Conservation (phyloP, 2,329 filamentous ascomycete species). For the Trichophaea hybrida region DNA sequence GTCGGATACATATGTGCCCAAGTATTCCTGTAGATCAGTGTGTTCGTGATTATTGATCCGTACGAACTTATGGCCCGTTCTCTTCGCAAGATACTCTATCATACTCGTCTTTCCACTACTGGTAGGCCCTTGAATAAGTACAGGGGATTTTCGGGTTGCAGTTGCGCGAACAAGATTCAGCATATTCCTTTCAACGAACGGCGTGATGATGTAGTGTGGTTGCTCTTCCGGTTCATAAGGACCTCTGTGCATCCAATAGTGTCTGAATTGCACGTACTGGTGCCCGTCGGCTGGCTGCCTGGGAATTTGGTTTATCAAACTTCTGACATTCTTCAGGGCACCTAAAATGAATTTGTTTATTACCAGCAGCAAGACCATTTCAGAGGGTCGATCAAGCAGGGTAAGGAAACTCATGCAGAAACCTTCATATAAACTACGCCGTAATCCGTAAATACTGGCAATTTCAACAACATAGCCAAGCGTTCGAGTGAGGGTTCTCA, state of each 20-base stretch:
- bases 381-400: slow-evolving; percentile 67
- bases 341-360: slow-evolving; percentile 69
- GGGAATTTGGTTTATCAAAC: slow-evolving; percentile 64
- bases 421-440: slow-evolving; percentile 79
- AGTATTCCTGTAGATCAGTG: slow-evolving; percentile 92
- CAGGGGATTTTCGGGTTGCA: slow-evolving; percentile 80
- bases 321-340: slow-evolving; percentile 51
- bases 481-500: slow-evolving; percentile 81
- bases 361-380: slow-evolving; percentile 60
- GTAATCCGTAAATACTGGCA: slow-evolving; percentile 65
- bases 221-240: slow-evolving; percentile 52
- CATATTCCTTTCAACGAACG: slow-evolving; percentile 86
- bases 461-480: slow-evolving; percentile 79
- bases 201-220: slow-evolving; percentile 87
- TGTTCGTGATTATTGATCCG: slow-evolving; percentile 99
- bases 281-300: slow-evolving; percentile 62
- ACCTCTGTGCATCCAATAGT: slow-evolving; percentile 83
- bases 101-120: slow-evolving; percentile 98
- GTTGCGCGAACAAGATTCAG: slow-evolving; percentile 87
- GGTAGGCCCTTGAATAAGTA: slow-evolving; percentile 90
- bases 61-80: slow-evolving; percentile 91
- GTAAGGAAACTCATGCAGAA: slow-evolving; percentile 98
- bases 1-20: slow-evolving; percentile 84
- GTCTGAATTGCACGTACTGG: slow-evolving; percentile 68
- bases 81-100: slow-evolving; percentile 96